A percentile compares a stretch with the other conserved stretches of the same genome.
These are phyloP conservation scores for Peniophora sp. DNA, from an alignment of 1,284 basidiomycete genomes.

Conservation along the genomic window DNA sequence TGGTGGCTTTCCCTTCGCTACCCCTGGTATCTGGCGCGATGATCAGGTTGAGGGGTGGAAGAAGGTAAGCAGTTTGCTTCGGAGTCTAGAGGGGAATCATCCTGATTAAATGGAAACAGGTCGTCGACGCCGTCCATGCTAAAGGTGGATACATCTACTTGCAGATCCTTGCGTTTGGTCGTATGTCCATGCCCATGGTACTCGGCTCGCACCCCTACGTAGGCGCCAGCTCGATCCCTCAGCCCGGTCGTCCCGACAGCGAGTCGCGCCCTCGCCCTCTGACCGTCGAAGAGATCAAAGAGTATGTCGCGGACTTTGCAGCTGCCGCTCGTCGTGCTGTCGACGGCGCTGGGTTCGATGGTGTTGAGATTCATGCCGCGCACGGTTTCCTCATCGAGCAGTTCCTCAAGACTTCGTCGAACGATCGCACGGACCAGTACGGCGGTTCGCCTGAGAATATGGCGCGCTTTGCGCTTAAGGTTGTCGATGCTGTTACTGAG, in stretches of 20 bases:
- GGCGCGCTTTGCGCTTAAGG: slow-evolving; percentile 30
- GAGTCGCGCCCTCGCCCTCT: slow-evolving; percentile 17
- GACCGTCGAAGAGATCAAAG: slow-evolving; percentile 18
- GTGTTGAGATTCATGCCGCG: slow-evolving; percentile 19
- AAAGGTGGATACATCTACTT: slow-evolving; percentile 28
- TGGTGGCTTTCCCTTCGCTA: slow-evolving; percentile 10
- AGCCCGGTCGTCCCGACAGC: slow-evolving; percentile 33
- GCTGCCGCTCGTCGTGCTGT: slow-evolving; percentile 21
- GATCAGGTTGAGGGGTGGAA: background rate
- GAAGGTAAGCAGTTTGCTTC: background rate
- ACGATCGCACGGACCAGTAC: slow-evolving; percentile 40
- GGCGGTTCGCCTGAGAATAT: slow-evolving; percentile 39
- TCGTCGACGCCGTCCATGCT: slow-evolving; percentile 30
- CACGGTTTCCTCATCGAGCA: slow-evolving; percentile 17
- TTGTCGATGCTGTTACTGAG: slow-evolving; percentile 20
- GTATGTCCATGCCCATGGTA: slow-evolving; percentile 21
- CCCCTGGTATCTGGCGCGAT: slow-evolving; percentile 16
- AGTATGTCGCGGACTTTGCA: slow-evolving; percentile 18
- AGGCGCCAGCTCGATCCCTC: slow-evolving; percentile 31
- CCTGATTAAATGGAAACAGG: slow-evolving; percentile 6
- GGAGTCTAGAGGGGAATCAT: too few relatives aligned
- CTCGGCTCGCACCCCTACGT: slow-evolving; percentile 26
- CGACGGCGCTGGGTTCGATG: slow-evolving; percentile 21
- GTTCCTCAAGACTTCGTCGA: slow-evolving; percentile 19
- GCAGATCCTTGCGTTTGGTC: slow-evolving; percentile 35